Conservation (phyloP, 257 asterid genomes). For the Ilex asprella region DNA sequence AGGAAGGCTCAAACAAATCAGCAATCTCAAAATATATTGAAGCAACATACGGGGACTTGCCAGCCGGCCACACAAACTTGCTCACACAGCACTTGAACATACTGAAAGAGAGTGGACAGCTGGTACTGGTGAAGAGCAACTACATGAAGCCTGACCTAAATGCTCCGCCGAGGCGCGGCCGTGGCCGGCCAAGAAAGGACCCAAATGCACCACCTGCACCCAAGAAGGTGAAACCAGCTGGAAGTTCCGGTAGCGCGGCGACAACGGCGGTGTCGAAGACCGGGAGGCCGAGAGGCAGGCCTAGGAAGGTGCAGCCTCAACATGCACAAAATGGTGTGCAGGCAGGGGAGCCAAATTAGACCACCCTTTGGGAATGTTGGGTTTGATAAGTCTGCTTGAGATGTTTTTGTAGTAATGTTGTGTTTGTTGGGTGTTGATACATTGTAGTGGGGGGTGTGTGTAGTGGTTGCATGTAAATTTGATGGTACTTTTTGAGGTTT, state of each 20-base stretch:
- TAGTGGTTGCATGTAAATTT: too few relatives aligned
- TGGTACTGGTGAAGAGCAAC: conserved; percentile 59
- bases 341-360: not conserved
- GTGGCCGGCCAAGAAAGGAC: conserved; percentile 81
- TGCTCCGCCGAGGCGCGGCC: conserved; percentile 64
- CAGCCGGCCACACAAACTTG: conserved; percentile 54
- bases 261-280: conserved; percentile 20
- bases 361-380: conserved; percentile 4
- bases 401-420: too few relatives aligned
- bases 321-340: conserved; percentile 45
- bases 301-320: conserved; percentile 62
- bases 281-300: conserved; percentile 81
- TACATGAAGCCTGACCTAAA: conserved; percentile 56
- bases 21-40: conserved; percentile 62
- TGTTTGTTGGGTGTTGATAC: too few relatives aligned
- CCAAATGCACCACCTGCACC: conserved; percentile 64
- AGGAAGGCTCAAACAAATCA: conserved; percentile 69
- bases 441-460: too few relatives aligned
- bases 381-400: too few relatives aligned
- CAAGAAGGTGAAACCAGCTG: conserved; percentile 53
- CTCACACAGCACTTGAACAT: conserved; percentile 39
- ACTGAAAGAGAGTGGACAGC: conserved; percentile 64
- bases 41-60: conserved; percentile 63
- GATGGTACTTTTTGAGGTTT: too few relatives aligned
- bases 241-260: conserved; percentile 14